Conservation (phyloP, 768 basidiomycete species). For the Lactarius tabidus region DNA sequence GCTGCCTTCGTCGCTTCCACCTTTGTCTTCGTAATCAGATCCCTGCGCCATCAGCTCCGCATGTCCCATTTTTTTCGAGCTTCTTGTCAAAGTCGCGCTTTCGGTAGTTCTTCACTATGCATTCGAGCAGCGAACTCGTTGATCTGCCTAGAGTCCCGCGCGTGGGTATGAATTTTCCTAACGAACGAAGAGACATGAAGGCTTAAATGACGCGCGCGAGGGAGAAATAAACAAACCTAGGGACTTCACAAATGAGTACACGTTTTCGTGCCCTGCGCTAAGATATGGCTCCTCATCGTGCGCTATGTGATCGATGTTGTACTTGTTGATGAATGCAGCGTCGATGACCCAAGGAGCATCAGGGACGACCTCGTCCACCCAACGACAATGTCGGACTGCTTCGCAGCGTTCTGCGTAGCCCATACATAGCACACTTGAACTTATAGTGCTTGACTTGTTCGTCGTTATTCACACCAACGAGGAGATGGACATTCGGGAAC, state of each 20-base stretch:
- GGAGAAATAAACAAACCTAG: constrained; percentile 51
- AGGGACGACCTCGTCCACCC: constrained; percentile 92
- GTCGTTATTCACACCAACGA: constrained; percentile 93
- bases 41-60: constrained; percentile 64
- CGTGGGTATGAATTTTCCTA: constrained; percentile 94
- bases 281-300: constrained; percentile 93
- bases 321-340: constrained; percentile 74
- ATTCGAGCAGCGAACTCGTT: constrained; percentile 87
- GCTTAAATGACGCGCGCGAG: not conserved
- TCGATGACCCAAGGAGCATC: constrained; percentile 91
- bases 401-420: constrained; percentile 88
- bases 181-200: constrained; percentile 5
- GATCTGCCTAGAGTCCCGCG: constrained; percentile 92
- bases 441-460: constrained; percentile 78
- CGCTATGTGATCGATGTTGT: constrained; percentile 93
- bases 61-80: constrained; percentile 81
- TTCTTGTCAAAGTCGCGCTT: constrained; percentile 85
- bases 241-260: constrained; percentile 76
- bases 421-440: constrained; percentile 79
- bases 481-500: constrained; percentile 84
- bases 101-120: constrained; percentile 86
- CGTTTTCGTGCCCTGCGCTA: constrained; percentile 75
- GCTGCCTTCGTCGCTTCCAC: not conserved
- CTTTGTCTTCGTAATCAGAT: constrained; percentile 33
- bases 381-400: constrained; percentile 90